Percentiles rank a stretch among this genome's conserved stretches.
phyloP scores from a whole-genome alignment of 2,329 filamentous ascomycete genomes.

The Neofusicoccum umdonicola region DNA sequence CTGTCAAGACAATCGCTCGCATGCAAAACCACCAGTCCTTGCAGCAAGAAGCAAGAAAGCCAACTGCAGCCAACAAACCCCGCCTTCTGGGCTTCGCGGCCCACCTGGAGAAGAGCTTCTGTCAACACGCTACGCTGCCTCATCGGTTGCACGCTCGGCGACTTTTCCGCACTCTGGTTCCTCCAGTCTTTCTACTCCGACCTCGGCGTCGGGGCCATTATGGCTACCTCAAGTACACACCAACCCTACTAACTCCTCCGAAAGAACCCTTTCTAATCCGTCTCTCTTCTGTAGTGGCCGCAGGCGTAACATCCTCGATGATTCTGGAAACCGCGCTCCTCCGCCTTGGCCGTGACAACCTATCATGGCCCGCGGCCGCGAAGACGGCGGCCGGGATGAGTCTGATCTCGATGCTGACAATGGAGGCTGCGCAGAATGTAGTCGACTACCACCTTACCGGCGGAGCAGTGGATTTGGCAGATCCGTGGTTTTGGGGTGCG shows the following conservation, averaged over 20 bases:
- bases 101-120: constrained; percentile 50
- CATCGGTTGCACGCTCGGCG: constrained; percentile 55
- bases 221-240: constrained; percentile 48
- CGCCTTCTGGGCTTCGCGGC: constrained; percentile 37
- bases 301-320: constrained; percentile 53
- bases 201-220: constrained; percentile 49
- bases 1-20: background rate
- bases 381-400: constrained; percentile 59
- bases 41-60: background rate
- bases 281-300: constrained; percentile 43
- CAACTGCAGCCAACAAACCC: background rate
- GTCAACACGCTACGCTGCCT: constrained; percentile 58
- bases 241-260: background rate
- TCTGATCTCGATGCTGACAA: constrained; percentile 58
- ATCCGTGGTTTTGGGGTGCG: constrained; percentile 53
- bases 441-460: constrained; percentile 58
- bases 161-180: constrained; percentile 57
- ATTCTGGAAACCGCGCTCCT: constrained; percentile 54
- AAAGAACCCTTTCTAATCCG: background rate
- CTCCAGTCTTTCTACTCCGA: constrained; percentile 50
- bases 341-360: constrained; percentile 46
- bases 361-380: constrained; percentile 48
- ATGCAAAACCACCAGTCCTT: background rate
- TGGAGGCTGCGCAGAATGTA: constrained; percentile 55
- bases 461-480: constrained; percentile 47